Base-by-base conservation (phyloP, 2,329 filamentous ascomycete species). In the Chaetomiaceae sp. region DNA sequence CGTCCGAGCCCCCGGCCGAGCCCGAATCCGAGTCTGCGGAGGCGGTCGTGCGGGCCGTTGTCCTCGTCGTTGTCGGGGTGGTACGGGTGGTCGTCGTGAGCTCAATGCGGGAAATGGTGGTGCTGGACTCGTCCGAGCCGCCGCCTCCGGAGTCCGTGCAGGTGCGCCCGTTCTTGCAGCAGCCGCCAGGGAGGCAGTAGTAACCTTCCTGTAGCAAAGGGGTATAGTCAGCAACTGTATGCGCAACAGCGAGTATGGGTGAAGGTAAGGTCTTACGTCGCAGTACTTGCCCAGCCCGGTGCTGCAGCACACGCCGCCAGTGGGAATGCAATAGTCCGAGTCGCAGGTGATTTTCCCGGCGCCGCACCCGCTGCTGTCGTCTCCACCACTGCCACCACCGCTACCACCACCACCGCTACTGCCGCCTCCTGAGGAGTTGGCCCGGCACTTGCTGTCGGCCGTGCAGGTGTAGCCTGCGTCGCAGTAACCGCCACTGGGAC, bases 401-500 rank as follows among this genome's bases (percentile, higher is more conserved):
- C 59, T 55, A 10, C 48, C 48, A 11, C 48, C 53, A 1, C 55
- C 45, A 14, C 52, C 64, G 5, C 59, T 51, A 2, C 59, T 56
- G 23, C 58, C 48, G 14, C 61, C 58, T 16, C 58, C 54, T 5
- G 20, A 57, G 44, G 38, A 55, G 25, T 9, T 21, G 10, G 5
- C n/a, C n/a, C 16, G 21, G 36, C 67, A 70, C 25, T 45, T 57
- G 2, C 59, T 58, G 10, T 63, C 54, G 1, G 51, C 20, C 1
- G 57, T 62, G 49, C 67, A 69, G 4, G 51, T 58, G 37, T 68
- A 51, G 21, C 66, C 67, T n/a, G 58, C 56, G 8, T 66, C 57
- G 46, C 68, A 70, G 55, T 67, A 69, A 14, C 60, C 60, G 16
- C 59, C 57, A 1, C 46, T 51, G 3, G 55, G 41, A 34, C 68